These are phyloP conservation scores for Aspergillus ibericus DNA, from an alignment of 2,329 filamentous ascomycete genomes.

Conservation along the genomic window DNA sequence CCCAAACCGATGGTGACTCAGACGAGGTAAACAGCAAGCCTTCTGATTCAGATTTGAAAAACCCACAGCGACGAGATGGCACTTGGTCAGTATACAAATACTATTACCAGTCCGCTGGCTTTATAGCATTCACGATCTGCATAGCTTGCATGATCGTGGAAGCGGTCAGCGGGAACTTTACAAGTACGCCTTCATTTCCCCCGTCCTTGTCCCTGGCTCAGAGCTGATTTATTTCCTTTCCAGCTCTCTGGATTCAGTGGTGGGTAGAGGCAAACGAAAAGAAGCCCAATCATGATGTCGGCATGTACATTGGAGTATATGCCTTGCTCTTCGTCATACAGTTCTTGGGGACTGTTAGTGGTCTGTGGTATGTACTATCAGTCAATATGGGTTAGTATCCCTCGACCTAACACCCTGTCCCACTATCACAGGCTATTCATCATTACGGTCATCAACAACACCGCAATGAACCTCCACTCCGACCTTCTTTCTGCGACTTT, in stretches of 20 bases:
- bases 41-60: background rate
- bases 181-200: background rate
- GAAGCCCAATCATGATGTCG: background rate
- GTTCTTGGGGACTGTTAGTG: background rate
- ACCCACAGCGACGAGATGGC: background rate
- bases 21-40: background rate
- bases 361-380: background rate
- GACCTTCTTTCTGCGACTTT: background rate
- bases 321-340: background rate
- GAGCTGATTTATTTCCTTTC: background rate
- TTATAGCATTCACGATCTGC: background rate
- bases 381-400: accelerated
- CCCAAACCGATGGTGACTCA: no score
- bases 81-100: background rate
- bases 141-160: background rate
- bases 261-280: background rate
- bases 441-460: background rate
- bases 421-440: background rate
- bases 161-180: background rate
- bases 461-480: background rate
- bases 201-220: no score
- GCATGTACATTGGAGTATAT: background rate
- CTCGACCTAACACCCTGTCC: accelerated
- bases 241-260: background rate
- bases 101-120: background rate